Conservation (phyloP, 139 green algal genomes). For the Astrephomene gubernaculifera region DNA sequence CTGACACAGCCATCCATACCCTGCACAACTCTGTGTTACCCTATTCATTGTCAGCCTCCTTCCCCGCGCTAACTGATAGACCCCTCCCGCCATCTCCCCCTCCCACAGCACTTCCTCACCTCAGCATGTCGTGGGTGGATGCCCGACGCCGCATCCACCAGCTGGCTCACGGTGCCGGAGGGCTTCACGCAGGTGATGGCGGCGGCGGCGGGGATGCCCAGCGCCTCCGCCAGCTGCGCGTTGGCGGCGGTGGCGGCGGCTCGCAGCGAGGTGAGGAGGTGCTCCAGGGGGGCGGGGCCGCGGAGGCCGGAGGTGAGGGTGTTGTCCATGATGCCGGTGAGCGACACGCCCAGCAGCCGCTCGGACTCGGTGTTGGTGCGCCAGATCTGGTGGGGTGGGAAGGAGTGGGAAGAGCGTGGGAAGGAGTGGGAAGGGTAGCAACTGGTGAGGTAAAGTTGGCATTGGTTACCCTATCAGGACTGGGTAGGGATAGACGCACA, state of each 20-base stretch:
- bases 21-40: too few species aligned
- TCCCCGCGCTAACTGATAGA: too few species aligned
- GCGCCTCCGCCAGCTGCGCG: constrained; percentile 22
- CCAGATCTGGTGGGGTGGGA: constrained; percentile 44
- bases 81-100: too few species aligned
- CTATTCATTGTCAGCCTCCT: too few species aligned
- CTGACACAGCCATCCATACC: too few species aligned
- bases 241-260: constrained; percentile 33
- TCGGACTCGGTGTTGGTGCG: constrained; percentile 57
- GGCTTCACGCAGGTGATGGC: constrained; percentile 64
- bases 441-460: neutral
- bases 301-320: constrained; percentile 43
- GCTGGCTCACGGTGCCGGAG: constrained; percentile 62
- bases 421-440: neutral
- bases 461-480: too few species aligned
- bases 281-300: constrained; percentile 25
- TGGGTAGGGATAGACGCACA: too few species aligned
- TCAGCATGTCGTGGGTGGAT: constrained; percentile 59
- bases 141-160: constrained; percentile 56
- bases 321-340: constrained; percentile 70
- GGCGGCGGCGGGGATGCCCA: constrained; percentile 52
- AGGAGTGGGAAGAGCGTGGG: neutral
- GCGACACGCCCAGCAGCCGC: constrained; percentile 60
- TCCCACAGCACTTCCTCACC: neutral
- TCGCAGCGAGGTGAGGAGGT: constrained; percentile 31